phyloP scores from a whole-genome alignment of 345 rosid species.

The Eucalyptus regnans region DNA sequence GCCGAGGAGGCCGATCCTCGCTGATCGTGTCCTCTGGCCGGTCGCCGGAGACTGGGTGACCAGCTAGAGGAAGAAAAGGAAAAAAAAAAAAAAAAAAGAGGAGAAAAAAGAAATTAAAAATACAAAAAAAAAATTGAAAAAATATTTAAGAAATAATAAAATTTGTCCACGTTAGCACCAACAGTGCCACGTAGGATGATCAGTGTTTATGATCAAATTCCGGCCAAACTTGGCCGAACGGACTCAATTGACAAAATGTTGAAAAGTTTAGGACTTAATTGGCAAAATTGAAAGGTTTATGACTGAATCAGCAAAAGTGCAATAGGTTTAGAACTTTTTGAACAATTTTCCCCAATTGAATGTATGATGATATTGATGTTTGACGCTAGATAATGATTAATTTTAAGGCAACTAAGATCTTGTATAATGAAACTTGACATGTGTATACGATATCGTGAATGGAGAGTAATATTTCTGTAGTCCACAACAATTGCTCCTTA shows the following conservation, averaged over 20 bases:
- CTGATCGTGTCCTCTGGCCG: accelerated
- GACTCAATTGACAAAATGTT: too few relatives aligned
- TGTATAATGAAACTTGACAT: neutral
- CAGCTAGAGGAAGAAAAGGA: accelerated
- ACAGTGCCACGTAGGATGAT: too few relatives aligned
- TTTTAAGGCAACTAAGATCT: neutral
- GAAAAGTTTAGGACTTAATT: too few relatives aligned
- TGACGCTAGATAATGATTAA: neutral
- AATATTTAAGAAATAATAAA: too few relatives aligned
- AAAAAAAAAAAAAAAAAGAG: too few relatives aligned
- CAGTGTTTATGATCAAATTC: too few relatives aligned
- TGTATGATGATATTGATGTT: neutral
- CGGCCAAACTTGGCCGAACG: accelerated
- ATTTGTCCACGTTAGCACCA: accelerated
- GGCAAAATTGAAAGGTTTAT: too few relatives aligned
- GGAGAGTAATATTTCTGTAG: neutral
- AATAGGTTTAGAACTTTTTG: too few relatives aligned
- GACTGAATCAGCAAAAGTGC: too few relatives aligned
- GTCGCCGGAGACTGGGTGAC: accelerated
- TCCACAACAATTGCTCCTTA: neutral
- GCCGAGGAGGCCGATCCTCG: too few relatives aligned
- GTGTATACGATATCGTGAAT: neutral
- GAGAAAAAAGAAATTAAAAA: too few relatives aligned
- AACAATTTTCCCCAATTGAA: neutral
- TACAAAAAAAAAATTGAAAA: too few relatives aligned